A percentile compares a stretch with the other conserved stretches of the same genome.
phyloP scores from a whole-genome alignment of 306 rosid species.

The Lathyrus tuberosus region DNA sequence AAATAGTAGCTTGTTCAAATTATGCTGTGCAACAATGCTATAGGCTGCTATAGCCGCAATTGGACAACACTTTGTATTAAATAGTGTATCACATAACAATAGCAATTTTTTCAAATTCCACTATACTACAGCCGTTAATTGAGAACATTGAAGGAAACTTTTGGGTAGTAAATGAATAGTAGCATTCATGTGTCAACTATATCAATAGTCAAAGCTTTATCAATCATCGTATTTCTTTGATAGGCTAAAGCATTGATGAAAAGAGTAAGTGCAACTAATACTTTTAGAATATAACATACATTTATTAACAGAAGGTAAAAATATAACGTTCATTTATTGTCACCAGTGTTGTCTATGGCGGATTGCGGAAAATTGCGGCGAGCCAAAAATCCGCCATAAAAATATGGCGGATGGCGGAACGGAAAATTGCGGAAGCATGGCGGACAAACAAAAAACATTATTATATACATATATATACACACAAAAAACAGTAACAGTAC shows the following conservation, averaged over 20 bases:
- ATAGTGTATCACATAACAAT: background rate
- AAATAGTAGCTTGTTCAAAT: background rate
- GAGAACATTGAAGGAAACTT: background rate
- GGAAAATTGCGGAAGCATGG: no score
- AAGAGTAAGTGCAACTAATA: background rate
- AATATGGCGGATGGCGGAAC: no score
- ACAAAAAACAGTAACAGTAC: no score
- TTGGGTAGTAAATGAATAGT: constrained; percentile 1
- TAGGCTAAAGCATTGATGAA: background rate
- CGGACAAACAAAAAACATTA: no score
- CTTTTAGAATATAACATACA: constrained; percentile 22
- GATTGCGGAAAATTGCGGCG: no score
- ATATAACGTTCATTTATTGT: constrained; percentile 20
- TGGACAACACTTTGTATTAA: background rate
- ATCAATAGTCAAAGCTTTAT: constrained; percentile 20
- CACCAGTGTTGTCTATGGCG: no score
- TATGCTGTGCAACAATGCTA: background rate
- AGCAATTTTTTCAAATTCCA: background rate
- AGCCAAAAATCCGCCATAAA: no score
- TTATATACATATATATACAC: no score
- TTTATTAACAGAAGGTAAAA: constrained; percentile 5
- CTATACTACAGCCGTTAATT: background rate
- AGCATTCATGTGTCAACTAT: background rate
- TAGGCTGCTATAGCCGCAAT: background rate
- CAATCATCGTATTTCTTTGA: constrained; percentile 22